Percentiles rank a stretch among this genome's conserved stretches.
These are phyloP conservation scores for Theileria parva DNA, from an alignment of 169 alveolate species.

Conservation along the genomic window DNA sequence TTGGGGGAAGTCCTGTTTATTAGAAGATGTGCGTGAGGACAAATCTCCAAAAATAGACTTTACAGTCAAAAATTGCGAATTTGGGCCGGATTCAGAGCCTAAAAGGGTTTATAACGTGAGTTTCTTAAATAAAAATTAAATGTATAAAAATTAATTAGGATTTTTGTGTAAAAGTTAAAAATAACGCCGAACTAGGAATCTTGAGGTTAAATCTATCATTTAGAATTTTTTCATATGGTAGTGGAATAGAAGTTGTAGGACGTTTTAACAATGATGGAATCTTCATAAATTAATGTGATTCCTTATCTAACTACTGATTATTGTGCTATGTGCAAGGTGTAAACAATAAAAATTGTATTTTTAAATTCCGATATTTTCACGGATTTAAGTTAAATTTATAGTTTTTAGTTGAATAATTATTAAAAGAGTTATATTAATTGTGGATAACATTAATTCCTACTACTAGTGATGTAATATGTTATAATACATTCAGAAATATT, in stretches of 20 bases:
- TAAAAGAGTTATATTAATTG: too few species aligned
- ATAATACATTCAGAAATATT: not conserved
- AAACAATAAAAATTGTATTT: not conserved
- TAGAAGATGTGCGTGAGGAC: not conserved
- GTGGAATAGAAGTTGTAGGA: slow-evolving; percentile 14
- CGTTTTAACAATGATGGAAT: slow-evolving; percentile 11
- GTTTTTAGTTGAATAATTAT: too few species aligned
- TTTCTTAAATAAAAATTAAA: not conserved
- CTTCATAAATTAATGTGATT: slow-evolving; percentile 3
- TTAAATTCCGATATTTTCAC: not conserved
- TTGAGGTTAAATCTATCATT: not conserved
- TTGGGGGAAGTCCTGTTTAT: not conserved
- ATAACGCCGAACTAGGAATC: not conserved
- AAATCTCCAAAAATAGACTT: slow-evolving; percentile 13
- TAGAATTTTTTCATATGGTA: slow-evolving; percentile 12
- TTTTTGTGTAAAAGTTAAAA: not conserved
- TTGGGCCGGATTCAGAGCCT: not conserved
- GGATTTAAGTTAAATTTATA: not conserved
- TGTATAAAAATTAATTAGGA: not conserved
- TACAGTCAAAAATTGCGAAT: not conserved
- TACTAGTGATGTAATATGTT: too few species aligned
- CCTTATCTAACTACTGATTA: not conserved
- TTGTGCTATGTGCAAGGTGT: not conserved
- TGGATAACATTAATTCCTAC: not conserved
- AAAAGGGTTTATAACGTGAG: not conserved